Conservation (phyloP, 768 basidiomycete species). For the Grammothele lineata region DNA sequence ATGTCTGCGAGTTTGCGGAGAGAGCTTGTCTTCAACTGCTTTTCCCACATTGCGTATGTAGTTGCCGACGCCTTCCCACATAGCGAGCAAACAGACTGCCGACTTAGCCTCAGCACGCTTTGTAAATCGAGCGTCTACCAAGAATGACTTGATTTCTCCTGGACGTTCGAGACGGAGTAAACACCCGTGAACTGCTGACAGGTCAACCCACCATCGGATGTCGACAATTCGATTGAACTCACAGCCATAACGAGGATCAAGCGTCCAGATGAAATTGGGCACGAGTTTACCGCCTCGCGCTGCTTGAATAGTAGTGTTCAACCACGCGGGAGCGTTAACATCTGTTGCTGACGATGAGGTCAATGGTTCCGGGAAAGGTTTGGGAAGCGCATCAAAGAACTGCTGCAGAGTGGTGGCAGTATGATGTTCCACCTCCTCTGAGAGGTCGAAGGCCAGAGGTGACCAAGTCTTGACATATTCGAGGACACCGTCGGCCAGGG, state of each 20-base stretch:
- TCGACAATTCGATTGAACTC: slow-evolving; percentile 22
- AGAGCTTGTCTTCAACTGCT: slow-evolving; percentile 42
- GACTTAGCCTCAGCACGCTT: slow-evolving; percentile 65
- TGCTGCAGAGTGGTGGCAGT: slow-evolving; percentile 40
- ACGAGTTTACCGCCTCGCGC: slow-evolving; percentile 47
- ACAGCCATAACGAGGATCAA: slow-evolving; percentile 41
- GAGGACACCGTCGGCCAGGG: slow-evolving; percentile 48
- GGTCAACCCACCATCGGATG: slow-evolving; percentile 53
- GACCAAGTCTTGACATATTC: slow-evolving; percentile 47
- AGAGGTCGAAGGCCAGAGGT: slow-evolving; percentile 36
- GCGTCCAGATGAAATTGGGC: slow-evolving; percentile 41
- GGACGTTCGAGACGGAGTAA: slow-evolving; percentile 55
- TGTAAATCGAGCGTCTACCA: slow-evolving; percentile 60
- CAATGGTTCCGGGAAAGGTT: slow-evolving; percentile 55
- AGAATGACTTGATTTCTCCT: slow-evolving; percentile 47
- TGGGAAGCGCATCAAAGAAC: slow-evolving; percentile 63
- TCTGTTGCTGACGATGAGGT: slow-evolving; percentile 42
- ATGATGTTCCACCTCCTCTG: slow-evolving; percentile 16
- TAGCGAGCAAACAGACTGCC: slow-evolving; percentile 61
- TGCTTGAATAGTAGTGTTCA: slow-evolving; percentile 47
- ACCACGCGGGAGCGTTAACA: slow-evolving; percentile 50
- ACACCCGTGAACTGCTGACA: slow-evolving; percentile 51
- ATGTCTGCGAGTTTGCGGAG: slow-evolving; percentile 40
- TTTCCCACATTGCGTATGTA: slow-evolving; percentile 46
- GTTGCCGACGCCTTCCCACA: slow-evolving; percentile 56